phyloP scores from a whole-genome alignment of 148 eudicot species.

The Chenopodium suecicum region DNA sequence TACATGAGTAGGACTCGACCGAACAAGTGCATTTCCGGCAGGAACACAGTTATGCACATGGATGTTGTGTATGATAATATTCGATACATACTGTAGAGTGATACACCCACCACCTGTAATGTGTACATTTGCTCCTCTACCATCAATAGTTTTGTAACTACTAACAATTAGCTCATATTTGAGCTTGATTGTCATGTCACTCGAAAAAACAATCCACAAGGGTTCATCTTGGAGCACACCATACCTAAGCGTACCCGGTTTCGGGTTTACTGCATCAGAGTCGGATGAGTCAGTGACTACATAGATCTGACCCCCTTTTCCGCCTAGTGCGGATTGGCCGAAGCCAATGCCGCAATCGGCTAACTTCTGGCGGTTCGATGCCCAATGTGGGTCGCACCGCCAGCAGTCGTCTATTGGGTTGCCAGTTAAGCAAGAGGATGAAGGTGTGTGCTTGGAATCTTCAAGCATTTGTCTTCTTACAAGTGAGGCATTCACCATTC shows the following conservation, averaged over 20 bases:
- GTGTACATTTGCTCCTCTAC: constrained; percentile 52
- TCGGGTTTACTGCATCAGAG: constrained; percentile 49
- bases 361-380: constrained; percentile 48
- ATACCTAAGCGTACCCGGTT: constrained; percentile 52
- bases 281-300: constrained; percentile 64
- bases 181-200: constrained; percentile 53
- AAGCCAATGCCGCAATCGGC: constrained; percentile 65
- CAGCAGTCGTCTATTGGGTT: constrained; percentile 76
- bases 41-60: constrained; percentile 49
- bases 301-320: constrained; percentile 60
- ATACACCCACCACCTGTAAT: constrained; percentile 72
- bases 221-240: constrained; percentile 56
- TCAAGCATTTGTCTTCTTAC: constrained; percentile 34
- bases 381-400: constrained; percentile 60
- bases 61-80: constrained; percentile 57
- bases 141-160: constrained; percentile 55
- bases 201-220: constrained; percentile 53
- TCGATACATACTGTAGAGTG: constrained; percentile 51
- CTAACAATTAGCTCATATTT: constrained; percentile 50
- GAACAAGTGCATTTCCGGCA: constrained; percentile 37
- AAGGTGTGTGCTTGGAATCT: background rate
- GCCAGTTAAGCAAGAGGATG: constrained; percentile 40
- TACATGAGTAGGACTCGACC: constrained; percentile 52
- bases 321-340: constrained; percentile 47
- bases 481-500: constrained; percentile 35